Evolutionary conservation across 192 early-diverging fungal species (phyloP).

Genomic region (Glomus cerebriforme): DNA sequence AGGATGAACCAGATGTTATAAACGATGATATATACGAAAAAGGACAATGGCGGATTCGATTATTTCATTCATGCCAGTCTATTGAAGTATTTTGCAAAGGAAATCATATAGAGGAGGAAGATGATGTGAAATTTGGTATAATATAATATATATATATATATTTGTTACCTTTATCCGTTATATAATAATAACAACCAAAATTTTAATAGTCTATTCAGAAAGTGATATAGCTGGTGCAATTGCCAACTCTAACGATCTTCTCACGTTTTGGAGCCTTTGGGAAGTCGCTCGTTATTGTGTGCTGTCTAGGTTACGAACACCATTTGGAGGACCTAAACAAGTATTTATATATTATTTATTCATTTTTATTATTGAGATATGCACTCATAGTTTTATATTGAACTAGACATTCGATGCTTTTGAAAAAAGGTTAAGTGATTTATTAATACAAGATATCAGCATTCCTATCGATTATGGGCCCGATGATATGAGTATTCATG

Average conservation of each 20-base stretch:
- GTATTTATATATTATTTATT: conserved; percentile 23
- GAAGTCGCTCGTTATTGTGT: conserved; percentile 74
- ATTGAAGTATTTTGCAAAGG: conserved; percentile 19
- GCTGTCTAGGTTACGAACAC: conserved; percentile 69
- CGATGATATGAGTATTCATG: not conserved
- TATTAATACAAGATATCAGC: conserved; percentile 25
- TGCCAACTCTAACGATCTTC: conserved; percentile 46
- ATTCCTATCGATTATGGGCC: not conserved
- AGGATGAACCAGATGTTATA: not conserved
- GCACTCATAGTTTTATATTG: not conserved
- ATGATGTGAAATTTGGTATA: conserved; percentile 34
- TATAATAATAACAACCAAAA: not conserved
- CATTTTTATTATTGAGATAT: not conserved
- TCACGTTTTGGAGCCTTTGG: conserved; percentile 76
- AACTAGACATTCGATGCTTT: conserved; percentile 55
- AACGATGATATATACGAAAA: conserved; percentile 4
- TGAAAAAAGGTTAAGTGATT: conserved; percentile 45
- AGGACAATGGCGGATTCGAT: conserved; percentile 48
- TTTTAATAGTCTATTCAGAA: conserved; percentile 17
- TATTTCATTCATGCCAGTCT: conserved; percentile 64
- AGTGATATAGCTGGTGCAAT: conserved; percentile 14
- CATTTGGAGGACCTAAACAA: conserved; percentile 73
- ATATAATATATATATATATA: no score
- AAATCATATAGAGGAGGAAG: conserved; percentile 35
- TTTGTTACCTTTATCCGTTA: not conserved